phyloP scores from a whole-genome alignment of 768 basidiomycete genomes.

The Holtermanniella nyarrowii region DNA sequence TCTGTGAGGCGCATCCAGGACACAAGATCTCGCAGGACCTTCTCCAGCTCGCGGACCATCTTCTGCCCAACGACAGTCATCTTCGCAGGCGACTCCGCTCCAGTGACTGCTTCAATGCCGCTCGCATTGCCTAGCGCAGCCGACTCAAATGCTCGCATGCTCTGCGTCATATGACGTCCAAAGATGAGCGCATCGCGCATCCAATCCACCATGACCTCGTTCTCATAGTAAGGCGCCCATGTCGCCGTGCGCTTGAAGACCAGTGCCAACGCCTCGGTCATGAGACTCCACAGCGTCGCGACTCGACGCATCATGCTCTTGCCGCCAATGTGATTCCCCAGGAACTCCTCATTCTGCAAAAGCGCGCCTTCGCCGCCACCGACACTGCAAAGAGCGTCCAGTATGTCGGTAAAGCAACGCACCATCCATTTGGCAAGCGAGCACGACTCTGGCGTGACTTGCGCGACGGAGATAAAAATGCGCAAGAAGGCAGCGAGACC shows the following conservation, averaged over 20 bases:
- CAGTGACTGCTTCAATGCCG: slow-evolving; percentile 10
- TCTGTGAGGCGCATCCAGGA: slow-evolving; percentile 90
- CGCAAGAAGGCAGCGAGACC: slow-evolving; percentile 62
- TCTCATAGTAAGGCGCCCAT: slow-evolving; percentile 74
- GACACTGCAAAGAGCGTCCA: slow-evolving; percentile 64
- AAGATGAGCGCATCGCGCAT: slow-evolving; percentile 98
- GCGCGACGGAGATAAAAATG: slow-evolving; percentile 56
- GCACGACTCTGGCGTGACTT: slow-evolving; percentile 69
- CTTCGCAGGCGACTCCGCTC: slow-evolving; percentile 42
- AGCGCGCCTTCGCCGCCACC: slow-evolving; percentile 56
- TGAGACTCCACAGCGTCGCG: slow-evolving; percentile 65
- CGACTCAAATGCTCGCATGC: slow-evolving; percentile 67
- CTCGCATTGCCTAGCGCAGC: slow-evolving; percentile 46
- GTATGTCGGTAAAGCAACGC: slow-evolving; percentile 80
- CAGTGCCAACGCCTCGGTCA: slow-evolving; percentile 66
- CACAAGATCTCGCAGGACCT: slow-evolving; percentile 64
- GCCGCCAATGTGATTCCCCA: slow-evolving; percentile 21
- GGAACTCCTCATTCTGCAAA: slow-evolving; percentile 42
- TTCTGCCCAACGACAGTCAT: slow-evolving; percentile 55
- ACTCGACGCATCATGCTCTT: slow-evolving; percentile 48
- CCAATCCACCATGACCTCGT: slow-evolving; percentile 82
- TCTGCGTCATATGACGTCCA: slow-evolving; percentile 70
- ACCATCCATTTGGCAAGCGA: slow-evolving; percentile 81
- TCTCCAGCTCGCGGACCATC: slow-evolving; percentile 69
- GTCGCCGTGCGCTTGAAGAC: slow-evolving; percentile 74